Base-by-base conservation (phyloP, 2,329 filamentous ascomycete genomes). In the Colletotrichum sp. region DNA sequence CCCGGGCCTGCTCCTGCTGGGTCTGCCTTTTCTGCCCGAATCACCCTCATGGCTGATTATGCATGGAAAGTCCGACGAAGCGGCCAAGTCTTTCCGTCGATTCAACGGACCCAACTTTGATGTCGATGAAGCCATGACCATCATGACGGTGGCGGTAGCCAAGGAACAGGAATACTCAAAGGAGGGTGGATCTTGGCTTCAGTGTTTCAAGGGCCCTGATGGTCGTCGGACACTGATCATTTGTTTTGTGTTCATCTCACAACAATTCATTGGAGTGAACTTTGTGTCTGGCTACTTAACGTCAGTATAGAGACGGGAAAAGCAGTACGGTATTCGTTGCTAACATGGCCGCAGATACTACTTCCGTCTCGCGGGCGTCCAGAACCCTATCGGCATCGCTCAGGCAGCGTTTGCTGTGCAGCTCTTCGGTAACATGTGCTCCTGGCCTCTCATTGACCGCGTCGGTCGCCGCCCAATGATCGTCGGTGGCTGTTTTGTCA, bases 261-360 rank as follows among this genome's bases (percentile, higher is more conserved):
- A 83, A 68, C 81, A 81, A 52, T 78, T 80, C 18, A 79, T 82
- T 43, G 81, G 81, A 8, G 79, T 82, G 10, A 81, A 80, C 38
- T 82, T 82, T 18, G 75, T 82, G 61, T 76, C 75, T 36, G 80
- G 80, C 28, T 82, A 81, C 26, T 73, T 82, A 4, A 80, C 81
- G 78, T 65, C 4, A 61, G 63, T 69, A 26, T 28, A 21, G 13
- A 71, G 70, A 36, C 69, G 55, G 12, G 55, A 14, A 76, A 48
- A 48, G 0, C 24, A 9, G 90, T 93, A 87, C 92, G 92, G 18
- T 12, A 12, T 48, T 43, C 9, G 56, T 80, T 30, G 26, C 56
- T 13, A 84, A 92, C 68, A 21, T 38, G 12, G 8, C 28, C 16
- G 6, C 26, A 74, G 74, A 5, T 82, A 81, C 43, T 82, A 79